phyloP scores from a whole-genome alignment of 495 filamentous ascomycete species.

The Astrothelium subdiscretum region DNA sequence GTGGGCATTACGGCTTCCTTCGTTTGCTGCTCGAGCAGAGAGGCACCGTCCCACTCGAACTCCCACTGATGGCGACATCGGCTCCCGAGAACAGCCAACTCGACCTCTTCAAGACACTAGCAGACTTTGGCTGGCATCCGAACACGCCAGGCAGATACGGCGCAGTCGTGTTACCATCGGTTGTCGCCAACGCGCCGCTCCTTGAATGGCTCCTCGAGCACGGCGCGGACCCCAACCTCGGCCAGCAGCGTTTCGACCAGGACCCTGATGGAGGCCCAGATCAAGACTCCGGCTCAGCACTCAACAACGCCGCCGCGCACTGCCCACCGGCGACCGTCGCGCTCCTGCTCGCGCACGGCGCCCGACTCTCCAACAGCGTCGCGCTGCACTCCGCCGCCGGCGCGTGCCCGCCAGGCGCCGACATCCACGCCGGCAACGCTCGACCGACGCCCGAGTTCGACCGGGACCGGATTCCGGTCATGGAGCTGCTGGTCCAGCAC shows the following conservation, averaged over 20 bases:
- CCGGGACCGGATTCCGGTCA: neutral
- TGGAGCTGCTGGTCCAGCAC: neutral
- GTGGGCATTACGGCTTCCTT: neutral
- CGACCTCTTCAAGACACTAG: neutral
- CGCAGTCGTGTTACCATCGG: neutral
- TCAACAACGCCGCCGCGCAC: neutral
- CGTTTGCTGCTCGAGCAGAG: neutral
- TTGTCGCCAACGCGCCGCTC: neutral
- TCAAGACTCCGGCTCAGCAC: neutral
- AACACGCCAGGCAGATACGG: neutral
- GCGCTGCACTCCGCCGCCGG: neutral
- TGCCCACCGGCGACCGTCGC: neutral
- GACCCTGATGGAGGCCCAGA: neutral
- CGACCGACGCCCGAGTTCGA: neutral
- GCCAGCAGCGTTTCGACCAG: neutral
- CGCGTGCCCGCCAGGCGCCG: neutral
- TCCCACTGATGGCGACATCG: neutral
- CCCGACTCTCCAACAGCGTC: neutral
- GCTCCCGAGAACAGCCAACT: neutral
- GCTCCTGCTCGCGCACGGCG: neutral
- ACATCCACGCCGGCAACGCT: neutral
- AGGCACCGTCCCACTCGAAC: neutral
- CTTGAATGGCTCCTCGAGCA: neutral
- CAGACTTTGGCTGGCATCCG: neutral
- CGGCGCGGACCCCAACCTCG: neutral